Conservation (phyloP, 306 rosid genomes). For the Herpetospermum pedunculosum region DNA sequence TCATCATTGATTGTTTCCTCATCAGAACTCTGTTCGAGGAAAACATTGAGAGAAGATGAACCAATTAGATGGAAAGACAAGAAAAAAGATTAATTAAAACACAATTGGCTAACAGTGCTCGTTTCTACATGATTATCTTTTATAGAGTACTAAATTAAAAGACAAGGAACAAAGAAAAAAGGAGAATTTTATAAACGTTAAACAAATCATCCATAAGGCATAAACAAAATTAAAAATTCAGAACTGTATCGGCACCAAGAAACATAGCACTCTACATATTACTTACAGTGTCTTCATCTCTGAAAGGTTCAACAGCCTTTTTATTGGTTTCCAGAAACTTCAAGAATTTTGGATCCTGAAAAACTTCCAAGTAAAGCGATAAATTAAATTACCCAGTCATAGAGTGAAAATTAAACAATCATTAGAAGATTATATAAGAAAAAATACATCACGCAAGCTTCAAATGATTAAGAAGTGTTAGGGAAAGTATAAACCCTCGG, state of each 20-base stretch:
- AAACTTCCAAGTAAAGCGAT: constrained; percentile 20
- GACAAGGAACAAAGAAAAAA: not conserved
- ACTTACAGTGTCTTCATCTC: constrained; percentile 55
- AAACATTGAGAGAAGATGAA: not conserved
- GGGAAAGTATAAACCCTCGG: not conserved
- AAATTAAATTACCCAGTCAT: constrained; percentile 6
- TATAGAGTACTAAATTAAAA: not conserved
- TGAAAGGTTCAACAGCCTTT: constrained; percentile 14
- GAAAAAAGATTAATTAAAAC: not conserved
- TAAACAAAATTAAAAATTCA: not conserved
- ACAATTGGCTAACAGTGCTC: not conserved
- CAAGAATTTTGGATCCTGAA: constrained; percentile 59
- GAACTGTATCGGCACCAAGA: not conserved
- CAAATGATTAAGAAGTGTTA: not conserved
- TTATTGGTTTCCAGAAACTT: constrained; percentile 40
- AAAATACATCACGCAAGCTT: not conserved
- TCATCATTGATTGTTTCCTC: constrained; percentile 38
- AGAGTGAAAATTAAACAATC: not conserved
- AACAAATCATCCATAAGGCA: not conserved
- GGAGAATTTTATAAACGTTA: not conserved
- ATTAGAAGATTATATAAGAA: not conserved
- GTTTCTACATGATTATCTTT: not conserved
- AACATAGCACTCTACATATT: not conserved
- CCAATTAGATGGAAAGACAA: not conserved
- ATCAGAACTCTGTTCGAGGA: constrained; percentile 42